Base-by-base conservation (phyloP, 2,329 filamentous ascomycete species). In the Calonectria crousiana region DNA sequence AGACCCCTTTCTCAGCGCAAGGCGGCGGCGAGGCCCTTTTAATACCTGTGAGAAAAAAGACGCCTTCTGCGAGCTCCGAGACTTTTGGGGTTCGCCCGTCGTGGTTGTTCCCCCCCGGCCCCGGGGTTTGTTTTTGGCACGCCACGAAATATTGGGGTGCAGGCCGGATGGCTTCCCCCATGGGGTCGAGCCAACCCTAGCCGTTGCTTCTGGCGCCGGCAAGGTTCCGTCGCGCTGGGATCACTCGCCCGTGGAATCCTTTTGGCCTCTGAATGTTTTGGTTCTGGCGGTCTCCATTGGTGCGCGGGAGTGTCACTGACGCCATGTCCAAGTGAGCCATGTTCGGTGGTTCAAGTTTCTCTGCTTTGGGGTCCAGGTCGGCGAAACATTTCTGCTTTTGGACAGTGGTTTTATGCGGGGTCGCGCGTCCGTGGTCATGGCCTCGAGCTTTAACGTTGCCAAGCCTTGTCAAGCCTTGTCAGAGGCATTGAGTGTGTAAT, bases 21-120 rank as follows among this genome's bases (percentile, higher is more conserved):
- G 34, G 47, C 41, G 70, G 41, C 67, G 44, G 44, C 62, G 53
- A 14, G 20, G 64, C 44, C 53, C 70, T 49, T 72, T 72, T 72
- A 67, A 72, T 72, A 72, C 28, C 56, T 67, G 34, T 36, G 14
- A 36, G 10, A 36, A 44, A 36, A 56, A 4, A n/a, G 38, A 47
- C 38, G 36, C 66, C 51, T 20, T 53, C 16, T 30, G 53, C 20
- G n/a, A 32, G n/a, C 8, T n/a, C 47, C 30, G 49, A 36, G n/a
- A 52, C 14, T 32, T 56, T 34, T 32, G 30, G 62, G 20, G 23
- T 20, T 20, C n/a, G 10, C 38, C 47, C 16, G n/a, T n/a, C n/a
- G n/a, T 8, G 30, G 30, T 32, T 32, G 4, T 32, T 8, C 30
- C 30, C 30, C 30, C 30, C 30, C 30, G 41, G 41, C 41, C 65